phyloP scores from a whole-genome alignment of 108 stramenopile species.

The Nitzschia sp. region DNA sequence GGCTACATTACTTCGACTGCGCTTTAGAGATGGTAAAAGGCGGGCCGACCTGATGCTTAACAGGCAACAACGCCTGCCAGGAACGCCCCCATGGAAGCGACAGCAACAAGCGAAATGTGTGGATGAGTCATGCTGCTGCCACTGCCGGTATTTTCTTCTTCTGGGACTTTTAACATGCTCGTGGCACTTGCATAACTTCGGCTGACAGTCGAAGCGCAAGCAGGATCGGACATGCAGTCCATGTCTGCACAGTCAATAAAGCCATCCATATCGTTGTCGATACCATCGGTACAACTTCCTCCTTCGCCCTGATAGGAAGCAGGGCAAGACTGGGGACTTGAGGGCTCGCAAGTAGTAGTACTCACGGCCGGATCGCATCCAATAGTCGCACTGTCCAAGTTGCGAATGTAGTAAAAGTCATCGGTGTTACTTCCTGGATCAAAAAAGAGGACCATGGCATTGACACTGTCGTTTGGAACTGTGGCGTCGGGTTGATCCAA shows the following conservation, averaged over 20 bases:
- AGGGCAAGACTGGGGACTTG: not conserved
- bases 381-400: slow-evolving; percentile 9
- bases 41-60: too few species aligned
- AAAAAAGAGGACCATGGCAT: slow-evolving; percentile 15
- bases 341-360: not conserved
- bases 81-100: too few species aligned
- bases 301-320: slow-evolving; percentile 6
- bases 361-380: slow-evolving; percentile 7
- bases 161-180: not conserved
- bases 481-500: slow-evolving; percentile 13
- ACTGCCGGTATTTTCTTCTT: not conserved
- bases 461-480: not conserved
- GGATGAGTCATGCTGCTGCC: too few species aligned
- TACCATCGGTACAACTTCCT: slow-evolving; percentile 7
- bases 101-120: too few species aligned
- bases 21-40: too few species aligned
- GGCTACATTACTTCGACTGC: too few species aligned
- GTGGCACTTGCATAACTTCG: not conserved
- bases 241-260: slow-evolving; percentile 3
- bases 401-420: slow-evolving; percentile 9
- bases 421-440: not conserved
- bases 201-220: not conserved
- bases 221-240: not conserved
- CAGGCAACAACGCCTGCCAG: too few species aligned
- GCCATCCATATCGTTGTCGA: slow-evolving; percentile 4